Conservation (phyloP, 805 yeast genomes). For the Lachancea kluyveri region DNA sequence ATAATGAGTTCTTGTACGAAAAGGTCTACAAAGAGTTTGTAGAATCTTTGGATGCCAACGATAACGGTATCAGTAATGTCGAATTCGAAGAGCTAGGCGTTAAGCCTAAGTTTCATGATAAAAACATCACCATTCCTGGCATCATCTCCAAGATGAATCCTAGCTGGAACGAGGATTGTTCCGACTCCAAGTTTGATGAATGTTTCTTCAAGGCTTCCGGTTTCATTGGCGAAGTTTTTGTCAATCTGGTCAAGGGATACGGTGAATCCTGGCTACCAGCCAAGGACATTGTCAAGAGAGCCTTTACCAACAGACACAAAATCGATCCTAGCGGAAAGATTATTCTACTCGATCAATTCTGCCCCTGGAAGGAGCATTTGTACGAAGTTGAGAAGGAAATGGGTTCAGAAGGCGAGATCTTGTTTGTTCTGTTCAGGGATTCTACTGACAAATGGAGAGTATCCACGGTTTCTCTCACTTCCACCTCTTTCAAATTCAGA, state of each 20-base stretch:
- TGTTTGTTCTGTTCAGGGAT: conserved; percentile 79
- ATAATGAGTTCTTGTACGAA: conserved; percentile 59
- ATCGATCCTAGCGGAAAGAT: conserved; percentile 68
- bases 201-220: conserved; percentile 65
- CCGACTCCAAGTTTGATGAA: conserved; percentile 59
- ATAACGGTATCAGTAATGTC: conserved; percentile 81
- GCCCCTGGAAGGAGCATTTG: conserved; percentile 95
- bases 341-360: conserved; percentile 64
- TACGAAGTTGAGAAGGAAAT: conserved; percentile 62
- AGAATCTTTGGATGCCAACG: conserved; percentile 93
- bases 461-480: conserved; percentile 81
- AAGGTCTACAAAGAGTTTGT: conserved; percentile 82
- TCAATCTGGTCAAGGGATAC: conserved; percentile 55
- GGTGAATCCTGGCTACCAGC: conserved; percentile 94
- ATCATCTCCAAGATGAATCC: conserved; percentile 80
- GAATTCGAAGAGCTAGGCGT: conserved; percentile 35
- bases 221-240: conserved; percentile 79
- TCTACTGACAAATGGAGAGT: conserved; percentile 73
- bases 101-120: conserved; percentile 62
- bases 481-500: conserved; percentile 78
- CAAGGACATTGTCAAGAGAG: conserved; percentile 63
- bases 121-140: conserved; percentile 70
- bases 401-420: conserved; percentile 46
- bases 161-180: conserved; percentile 65
- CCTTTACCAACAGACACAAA: conserved; percentile 52